These are phyloP conservation scores for Hondaea fermentalgiana DNA, from an alignment of 108 stramenopile species.

Conservation along the genomic window DNA sequence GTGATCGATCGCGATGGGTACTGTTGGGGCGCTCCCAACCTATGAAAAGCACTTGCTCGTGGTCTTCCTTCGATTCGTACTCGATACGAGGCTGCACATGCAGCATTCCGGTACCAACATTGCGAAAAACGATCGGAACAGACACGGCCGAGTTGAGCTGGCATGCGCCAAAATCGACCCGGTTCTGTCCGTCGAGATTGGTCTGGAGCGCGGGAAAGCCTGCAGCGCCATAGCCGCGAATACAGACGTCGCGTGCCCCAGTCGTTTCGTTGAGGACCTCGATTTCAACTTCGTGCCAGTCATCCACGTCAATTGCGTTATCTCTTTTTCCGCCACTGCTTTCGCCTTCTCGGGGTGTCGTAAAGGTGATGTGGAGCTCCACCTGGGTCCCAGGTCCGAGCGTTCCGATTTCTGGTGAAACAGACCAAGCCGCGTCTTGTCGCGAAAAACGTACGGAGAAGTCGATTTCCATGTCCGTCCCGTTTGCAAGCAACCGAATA, in stretches of 20 bases:
- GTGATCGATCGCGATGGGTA: background rate
- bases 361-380: background rate
- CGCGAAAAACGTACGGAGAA: background rate
- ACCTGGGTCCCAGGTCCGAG: background rate
- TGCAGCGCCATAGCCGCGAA: background rate
- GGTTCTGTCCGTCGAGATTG: background rate
- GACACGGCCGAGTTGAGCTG: background rate
- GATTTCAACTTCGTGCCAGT: background rate
- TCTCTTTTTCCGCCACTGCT: no score
- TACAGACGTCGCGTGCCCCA: background rate
- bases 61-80: background rate
- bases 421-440: background rate
- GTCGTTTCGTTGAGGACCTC: background rate
- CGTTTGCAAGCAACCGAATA: background rate
- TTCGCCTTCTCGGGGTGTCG: background rate
- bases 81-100: background rate
- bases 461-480: background rate
- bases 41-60: background rate
- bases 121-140: background rate
- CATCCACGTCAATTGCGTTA: no score
- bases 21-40: background rate
- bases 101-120: background rate
- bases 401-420: background rate
- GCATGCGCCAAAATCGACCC: background rate
- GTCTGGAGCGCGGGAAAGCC: background rate